A percentile compares a stretch with the other conserved stretches of the same genome.
Conservation (phyloP, 495 filamentous ascomycete genomes). For the Podospora pseudopauciseta region DNA sequence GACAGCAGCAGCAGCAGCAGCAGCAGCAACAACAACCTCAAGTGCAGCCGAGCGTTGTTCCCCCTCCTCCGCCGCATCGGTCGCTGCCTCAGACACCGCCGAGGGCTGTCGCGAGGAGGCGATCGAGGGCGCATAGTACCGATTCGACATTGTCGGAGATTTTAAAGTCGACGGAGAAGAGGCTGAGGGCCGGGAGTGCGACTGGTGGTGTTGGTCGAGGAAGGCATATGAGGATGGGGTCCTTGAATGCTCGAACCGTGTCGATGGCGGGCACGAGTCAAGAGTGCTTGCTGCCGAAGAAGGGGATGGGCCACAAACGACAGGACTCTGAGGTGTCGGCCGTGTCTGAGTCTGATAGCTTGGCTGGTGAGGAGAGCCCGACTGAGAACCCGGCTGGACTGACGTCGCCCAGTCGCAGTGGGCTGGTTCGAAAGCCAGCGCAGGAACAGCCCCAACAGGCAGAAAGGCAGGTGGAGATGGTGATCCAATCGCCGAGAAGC, state of each 20-base stretch:
- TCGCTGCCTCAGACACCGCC: conserved; percentile 22
- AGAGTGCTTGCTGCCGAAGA: conserved; percentile 9
- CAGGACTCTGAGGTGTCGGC: conserved; percentile 34
- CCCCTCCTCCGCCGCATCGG: conserved; percentile 6
- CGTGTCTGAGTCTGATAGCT: conserved; percentile 36
- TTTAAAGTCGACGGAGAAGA: conserved; percentile 40
- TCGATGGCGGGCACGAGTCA: neutral
- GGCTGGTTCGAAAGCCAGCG: neutral
- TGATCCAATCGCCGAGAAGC: conserved; percentile 31
- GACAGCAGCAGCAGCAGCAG: neutral
- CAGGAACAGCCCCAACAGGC: conserved; percentile 16
- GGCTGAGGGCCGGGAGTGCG: conserved; percentile 35
- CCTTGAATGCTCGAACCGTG: neutral
- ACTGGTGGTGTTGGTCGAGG: neutral
- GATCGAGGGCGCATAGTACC: conserved; percentile 23
- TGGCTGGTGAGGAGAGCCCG: conserved; percentile 23
- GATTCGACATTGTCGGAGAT: conserved; percentile 43
- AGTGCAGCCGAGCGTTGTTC: neutral
- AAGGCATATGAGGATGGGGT: conserved; percentile 3
- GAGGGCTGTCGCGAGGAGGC: conserved; percentile 24
- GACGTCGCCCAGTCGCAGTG: conserved; percentile 27
- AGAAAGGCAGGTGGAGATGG: conserved; percentile 9
- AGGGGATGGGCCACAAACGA: conserved; percentile 20
- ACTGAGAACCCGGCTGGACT: conserved; percentile 15
- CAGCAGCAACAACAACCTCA: neutral